Base-by-base conservation (phyloP, 225 moss, liverwort and hornwort species). In the Sphagnum tenellum region DNA sequence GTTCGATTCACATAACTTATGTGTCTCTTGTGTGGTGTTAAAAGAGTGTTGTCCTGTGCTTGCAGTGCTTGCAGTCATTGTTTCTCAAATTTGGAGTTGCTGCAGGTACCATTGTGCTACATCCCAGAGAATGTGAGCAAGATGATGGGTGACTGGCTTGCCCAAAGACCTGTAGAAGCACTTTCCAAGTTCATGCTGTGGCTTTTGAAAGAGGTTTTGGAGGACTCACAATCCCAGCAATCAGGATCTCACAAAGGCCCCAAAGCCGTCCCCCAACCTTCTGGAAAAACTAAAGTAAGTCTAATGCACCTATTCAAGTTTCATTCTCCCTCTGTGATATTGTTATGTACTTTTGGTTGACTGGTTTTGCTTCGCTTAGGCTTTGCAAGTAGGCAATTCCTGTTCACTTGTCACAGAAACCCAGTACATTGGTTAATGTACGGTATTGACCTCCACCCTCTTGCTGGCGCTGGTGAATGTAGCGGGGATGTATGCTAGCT, bases 101-200 rank as follows among this genome's bases (percentile, higher is more conserved):
- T 74, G 76, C 89, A 93, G 93, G 76, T 86, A 71, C 98, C 98
- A 61, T 77, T 90, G 64, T 80, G 73, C 69, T 81, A 76, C 67
- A 76, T 98, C 60, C 79, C 98, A 9, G 93, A 98, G 49, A 58
- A 65, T 44, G 76, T 93, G 73, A 66, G 65, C 64, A 90, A 90
- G 75, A 73, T 71, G 12, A 74, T 90, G 59, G 84, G 87, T 29
- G 90, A 93, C 53, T 98, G 98, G 98, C 72, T 93, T 29, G 70
- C 75, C 51, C 77, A 84, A 72, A 89, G 73, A 47, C 93, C 98
- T n/a, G 68, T 73, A 14, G 93, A 89, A 61, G 92, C 87, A 9
- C 57, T 98, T 49, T 90, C 87, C 49, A 81, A 87, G 64, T 98
- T 98, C 65, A 58, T 82, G 47, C 9, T 93, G n/a, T 98, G 89